Evolutionary conservation across 2,329 filamentous ascomycete genomes (phyloP).

Genomic region (Calonectria naviculata): DNA sequence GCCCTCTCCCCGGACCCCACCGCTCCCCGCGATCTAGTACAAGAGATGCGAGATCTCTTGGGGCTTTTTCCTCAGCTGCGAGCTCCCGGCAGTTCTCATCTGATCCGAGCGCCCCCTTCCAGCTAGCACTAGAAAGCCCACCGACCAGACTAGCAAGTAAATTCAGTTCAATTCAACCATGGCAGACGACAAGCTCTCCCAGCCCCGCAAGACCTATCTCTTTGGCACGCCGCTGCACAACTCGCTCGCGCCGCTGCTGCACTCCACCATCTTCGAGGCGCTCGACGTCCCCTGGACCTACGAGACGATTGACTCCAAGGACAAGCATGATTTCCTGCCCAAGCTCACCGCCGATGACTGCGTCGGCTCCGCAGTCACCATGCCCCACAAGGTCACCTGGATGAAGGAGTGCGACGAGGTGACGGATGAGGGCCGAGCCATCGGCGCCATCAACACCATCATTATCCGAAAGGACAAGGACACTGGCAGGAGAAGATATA

Average conservation of each 20-base stretch:
- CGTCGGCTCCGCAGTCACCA: conserved; percentile 16
- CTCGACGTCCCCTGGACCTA: conserved; percentile 20
- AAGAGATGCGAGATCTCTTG: conserved; percentile 1
- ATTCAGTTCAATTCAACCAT: not conserved
- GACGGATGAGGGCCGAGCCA: conserved; percentile 12
- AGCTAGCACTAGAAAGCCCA: too few relatives aligned
- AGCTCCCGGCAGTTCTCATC: not conserved
- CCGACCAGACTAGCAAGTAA: not conserved
- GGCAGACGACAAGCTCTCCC: not conserved
- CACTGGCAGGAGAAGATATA: conserved; percentile 8
- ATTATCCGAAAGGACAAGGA: not conserved
- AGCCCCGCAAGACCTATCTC: conserved; percentile 10
- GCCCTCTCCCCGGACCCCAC: not conserved
- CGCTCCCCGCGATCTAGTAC: not conserved
- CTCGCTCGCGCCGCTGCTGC: conserved; percentile 11
- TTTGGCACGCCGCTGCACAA: conserved; percentile 13
- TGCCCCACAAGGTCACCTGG: conserved; percentile 21
- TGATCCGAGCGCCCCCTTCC: not conserved
- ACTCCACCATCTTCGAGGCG: conserved; percentile 15
- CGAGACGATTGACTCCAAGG: conserved; percentile 5
- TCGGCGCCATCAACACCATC: conserved; percentile 22
- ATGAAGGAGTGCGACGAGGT: conserved; percentile 20
- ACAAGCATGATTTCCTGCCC: conserved; percentile 19
- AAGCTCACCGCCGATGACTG: conserved; percentile 12
- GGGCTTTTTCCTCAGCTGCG: not conserved